phyloP scores from a whole-genome alignment of 441 rosid species.

The Monsonia emarginata region DNA sequence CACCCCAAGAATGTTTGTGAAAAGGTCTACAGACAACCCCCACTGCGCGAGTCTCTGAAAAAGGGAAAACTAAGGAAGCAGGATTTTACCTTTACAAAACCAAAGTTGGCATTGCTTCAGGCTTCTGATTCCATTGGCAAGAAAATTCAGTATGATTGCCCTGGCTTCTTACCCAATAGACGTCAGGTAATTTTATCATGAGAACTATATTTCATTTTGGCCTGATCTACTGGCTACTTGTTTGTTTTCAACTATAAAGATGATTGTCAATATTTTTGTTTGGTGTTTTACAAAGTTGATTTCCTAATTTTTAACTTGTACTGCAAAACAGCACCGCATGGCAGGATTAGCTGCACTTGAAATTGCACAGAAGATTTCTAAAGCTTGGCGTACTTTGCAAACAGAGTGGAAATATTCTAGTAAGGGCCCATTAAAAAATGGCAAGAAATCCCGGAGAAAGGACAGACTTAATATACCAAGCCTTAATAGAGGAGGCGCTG shows the following conservation, averaged over 20 bases:
- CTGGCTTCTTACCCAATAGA: constrained; percentile 77
- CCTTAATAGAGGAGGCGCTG: constrained; percentile 93
- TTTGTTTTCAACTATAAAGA: neutral
- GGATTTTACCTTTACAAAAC: constrained; percentile 73
- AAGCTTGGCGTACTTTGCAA: constrained; percentile 81
- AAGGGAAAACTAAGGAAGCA: constrained; percentile 85
- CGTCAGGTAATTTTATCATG: constrained; percentile 59
- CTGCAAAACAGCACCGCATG: constrained; percentile 79
- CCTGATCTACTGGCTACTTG: too few relatives aligned
- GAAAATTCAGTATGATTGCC: constrained; percentile 82
- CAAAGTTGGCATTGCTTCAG: constrained; percentile 54
- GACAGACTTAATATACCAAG: constrained; percentile 62
- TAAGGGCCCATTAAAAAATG: constrained; percentile 44
- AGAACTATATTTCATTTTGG: constrained; percentile 4
- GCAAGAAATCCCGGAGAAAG: constrained; percentile 61
- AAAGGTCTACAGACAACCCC: constrained; percentile 92
- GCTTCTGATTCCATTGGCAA: constrained; percentile 88
- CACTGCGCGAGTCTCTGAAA: constrained; percentile 73
- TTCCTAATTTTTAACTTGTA: constrained; percentile 21
- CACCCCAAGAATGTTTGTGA: constrained; percentile 95
- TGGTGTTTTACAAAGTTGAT: constrained; percentile 5
- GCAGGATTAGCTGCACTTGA: constrained; percentile 95
- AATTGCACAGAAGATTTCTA: constrained; percentile 86
- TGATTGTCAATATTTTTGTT: neutral
- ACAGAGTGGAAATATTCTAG: constrained; percentile 62